These are phyloP conservation scores for Saccharomyces hybrid DNA, from an alignment of 1,139 yeast genomes.

Conservation along the genomic window DNA sequence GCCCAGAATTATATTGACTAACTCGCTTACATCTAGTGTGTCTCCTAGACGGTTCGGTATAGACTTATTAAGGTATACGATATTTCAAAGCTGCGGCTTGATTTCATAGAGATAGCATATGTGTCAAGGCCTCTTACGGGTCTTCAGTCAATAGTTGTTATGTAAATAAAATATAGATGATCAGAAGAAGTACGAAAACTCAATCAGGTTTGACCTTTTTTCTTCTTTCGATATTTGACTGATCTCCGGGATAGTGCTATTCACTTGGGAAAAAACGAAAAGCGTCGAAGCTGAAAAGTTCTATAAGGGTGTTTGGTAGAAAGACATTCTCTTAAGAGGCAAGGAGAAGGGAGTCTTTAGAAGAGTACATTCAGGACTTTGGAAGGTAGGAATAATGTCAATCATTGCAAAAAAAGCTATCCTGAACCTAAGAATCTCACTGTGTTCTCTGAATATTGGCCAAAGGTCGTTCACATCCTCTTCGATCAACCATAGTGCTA, in stretches of 20 bases:
- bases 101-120: slow-evolving; percentile 13
- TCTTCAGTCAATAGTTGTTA: neutral
- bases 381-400: neutral
- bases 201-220: neutral
- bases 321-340: neutral
- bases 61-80: slow-evolving; percentile 33
- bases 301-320: neutral
- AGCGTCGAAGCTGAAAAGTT: neutral
- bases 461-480: neutral
- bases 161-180: neutral
- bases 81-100: slow-evolving; percentile 36
- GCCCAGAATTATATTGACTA: slow-evolving; percentile 37
- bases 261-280: neutral
- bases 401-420: neutral
- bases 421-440: neutral
- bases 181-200: neutral
- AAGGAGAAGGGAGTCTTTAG: neutral
- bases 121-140: neutral
- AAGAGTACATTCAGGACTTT: neutral
- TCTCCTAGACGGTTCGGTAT: slow-evolving; percentile 36
- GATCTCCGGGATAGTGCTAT: neutral
- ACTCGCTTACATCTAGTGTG: slow-evolving; percentile 29
- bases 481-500: slow-evolving; percentile 17
- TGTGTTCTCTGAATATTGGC: neutral
- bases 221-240: neutral